Evolutionary conservation across 2,329 filamentous ascomycete species (phyloP), one percentile per base, ranked within the genome.

Genomic region (Pyricularia pennisetigena): DNA sequence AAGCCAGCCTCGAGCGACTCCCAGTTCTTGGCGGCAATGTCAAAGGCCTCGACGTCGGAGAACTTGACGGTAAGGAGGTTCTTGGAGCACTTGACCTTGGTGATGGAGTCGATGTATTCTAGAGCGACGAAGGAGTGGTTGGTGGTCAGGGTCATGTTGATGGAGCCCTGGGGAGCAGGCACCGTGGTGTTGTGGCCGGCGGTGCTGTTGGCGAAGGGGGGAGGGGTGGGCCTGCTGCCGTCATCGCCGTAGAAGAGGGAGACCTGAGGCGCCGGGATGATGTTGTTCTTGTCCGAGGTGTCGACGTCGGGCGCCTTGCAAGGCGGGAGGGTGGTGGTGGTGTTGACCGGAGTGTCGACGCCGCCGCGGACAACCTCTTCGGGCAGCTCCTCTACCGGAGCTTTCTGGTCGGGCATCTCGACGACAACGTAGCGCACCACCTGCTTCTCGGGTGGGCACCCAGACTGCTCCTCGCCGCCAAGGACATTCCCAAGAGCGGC

Each of bases 41-140:
- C 65, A 69, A 78, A 78, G 6, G 73, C 71, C 3, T 68, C 26
- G 5, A 71, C 69, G 61, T 72, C 69, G 69, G 72, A 70, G 69
- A 79, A 74, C 8, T 71, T 72, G 23, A 78, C 72, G 3, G 71
- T 71, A 23, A 78, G 72, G 6, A 70, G 72, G 64, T 69, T 65
- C 49, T 69, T 68, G n/a, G 71, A 71, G 68, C 77, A 78, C 65
- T 72, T 72, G 49, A 78, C 76, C 12, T 71, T 72, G 65, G 68
- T 68, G 49, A 78, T 69, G 10, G 72, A 68, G 20, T 71, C 73
- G 67, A 78, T 74, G 5, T 74, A 65, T 70, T 79, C 77, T 4
- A 79, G 72, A 12, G 77, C 62, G 3, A 78, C 73, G 1, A 74
- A 71, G 1, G 75, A 74, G 35, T 74, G 70, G 14, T 73, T 73